Percentiles rank a stretch among this genome's conserved stretches.
Evolutionary conservation across 257 asterid genomes (phyloP).

Genomic region (Pogostemon cablin): DNA sequence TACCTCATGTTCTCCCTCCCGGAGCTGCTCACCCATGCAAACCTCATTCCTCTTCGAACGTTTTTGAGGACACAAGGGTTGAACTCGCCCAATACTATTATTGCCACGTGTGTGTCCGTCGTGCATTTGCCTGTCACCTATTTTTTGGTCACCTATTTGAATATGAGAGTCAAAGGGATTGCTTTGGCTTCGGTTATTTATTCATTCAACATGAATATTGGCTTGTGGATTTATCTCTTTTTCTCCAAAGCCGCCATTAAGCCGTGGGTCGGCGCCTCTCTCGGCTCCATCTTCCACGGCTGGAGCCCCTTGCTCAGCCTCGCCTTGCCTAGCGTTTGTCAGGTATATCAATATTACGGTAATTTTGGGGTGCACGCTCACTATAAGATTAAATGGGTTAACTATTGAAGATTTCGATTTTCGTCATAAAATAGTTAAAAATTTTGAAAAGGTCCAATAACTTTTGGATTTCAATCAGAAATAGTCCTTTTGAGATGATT

Average conservation of each 20-base stretch:
- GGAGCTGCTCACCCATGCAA: constrained; percentile 61
- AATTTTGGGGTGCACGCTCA: too few relatives aligned
- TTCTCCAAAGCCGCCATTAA: constrained; percentile 61
- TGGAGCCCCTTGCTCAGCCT: constrained; percentile 64
- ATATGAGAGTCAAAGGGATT: constrained; percentile 59
- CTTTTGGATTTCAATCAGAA: too few relatives aligned
- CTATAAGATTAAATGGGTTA: too few relatives aligned
- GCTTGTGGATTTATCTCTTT: constrained; percentile 50
- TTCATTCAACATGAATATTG: constrained; percentile 62
- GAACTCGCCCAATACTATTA: constrained; percentile 58
- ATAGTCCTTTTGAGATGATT: too few relatives aligned
- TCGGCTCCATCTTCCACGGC: constrained; percentile 50
- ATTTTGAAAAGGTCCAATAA: too few relatives aligned
- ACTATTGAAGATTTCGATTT: too few relatives aligned
- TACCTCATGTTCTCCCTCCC: constrained; percentile 67
- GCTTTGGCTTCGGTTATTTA: constrained; percentile 68
- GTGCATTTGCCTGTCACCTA: constrained; percentile 69
- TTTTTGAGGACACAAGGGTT: constrained; percentile 69
- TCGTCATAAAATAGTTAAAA: too few relatives aligned
- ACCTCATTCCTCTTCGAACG: constrained; percentile 59
- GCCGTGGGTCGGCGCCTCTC: constrained; percentile 62
- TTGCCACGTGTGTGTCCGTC: constrained; percentile 58
- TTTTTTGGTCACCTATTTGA: constrained; percentile 53
- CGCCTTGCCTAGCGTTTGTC: constrained; percentile 64
- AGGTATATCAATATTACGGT: constrained; percentile 2